phyloP scores from a whole-genome alignment of 176 grass and related monocot genomes.

The Saccharum spontaneum region DNA sequence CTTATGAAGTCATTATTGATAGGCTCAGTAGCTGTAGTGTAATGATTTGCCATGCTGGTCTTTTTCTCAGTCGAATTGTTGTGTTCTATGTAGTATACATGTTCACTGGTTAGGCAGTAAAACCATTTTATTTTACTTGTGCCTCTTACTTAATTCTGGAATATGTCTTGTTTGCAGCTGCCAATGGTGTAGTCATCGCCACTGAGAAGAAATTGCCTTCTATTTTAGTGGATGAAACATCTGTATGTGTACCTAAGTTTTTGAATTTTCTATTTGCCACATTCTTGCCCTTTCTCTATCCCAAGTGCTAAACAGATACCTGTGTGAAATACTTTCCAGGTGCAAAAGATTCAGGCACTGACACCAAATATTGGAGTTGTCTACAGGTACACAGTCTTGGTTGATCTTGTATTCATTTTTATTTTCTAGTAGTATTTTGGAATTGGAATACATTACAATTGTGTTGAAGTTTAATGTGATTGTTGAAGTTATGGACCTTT shows the following conservation, averaged over 20 bases:
- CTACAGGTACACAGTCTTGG: constrained; percentile 63
- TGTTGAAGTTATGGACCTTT: background rate
- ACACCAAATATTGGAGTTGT: constrained; percentile 93
- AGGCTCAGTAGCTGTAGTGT: background rate
- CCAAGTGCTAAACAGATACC: background rate
- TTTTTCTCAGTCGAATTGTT: constrained; percentile 8
- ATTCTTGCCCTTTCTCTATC: background rate
- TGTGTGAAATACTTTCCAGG: constrained; percentile 45
- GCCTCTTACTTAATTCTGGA: constrained; percentile 11
- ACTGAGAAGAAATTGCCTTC: constrained; percentile 86
- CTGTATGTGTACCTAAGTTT: constrained; percentile 45
- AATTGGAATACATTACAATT: constrained; percentile 2
- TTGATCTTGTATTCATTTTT: constrained; percentile 17
- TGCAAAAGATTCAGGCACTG: constrained; percentile 94
- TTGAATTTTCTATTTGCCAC: background rate
- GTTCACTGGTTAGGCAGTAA: background rate
- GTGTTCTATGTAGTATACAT: background rate
- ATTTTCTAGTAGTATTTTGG: background rate
- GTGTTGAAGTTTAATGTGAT: background rate
- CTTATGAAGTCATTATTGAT: background rate
- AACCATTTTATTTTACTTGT: constrained; percentile 8
- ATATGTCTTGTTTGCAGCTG: constrained; percentile 48
- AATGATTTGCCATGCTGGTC: background rate
- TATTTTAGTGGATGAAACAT: constrained; percentile 82
- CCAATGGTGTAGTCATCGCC: constrained; percentile 83